Base-by-base conservation (phyloP, 345 rosid genomes). In the Bruguiera parviflora region DNA sequence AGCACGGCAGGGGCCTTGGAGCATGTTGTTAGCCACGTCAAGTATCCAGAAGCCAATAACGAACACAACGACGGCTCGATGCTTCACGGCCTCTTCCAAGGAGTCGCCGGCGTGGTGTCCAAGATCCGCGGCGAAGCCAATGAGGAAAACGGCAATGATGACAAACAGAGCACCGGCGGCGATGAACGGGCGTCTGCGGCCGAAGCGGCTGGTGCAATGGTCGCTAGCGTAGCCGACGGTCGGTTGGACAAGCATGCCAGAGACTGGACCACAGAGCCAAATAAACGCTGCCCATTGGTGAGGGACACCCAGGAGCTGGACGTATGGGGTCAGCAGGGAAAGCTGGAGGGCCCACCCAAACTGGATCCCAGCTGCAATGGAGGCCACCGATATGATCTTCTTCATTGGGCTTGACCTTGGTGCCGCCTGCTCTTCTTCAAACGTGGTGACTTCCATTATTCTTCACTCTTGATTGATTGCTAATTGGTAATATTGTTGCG, bases 341-440 rank as follows among this genome's bases (percentile, higher is more conserved):
- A 94, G 87, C 67, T 94, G 98, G 1, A 94, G 71, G 5, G 98
- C 98, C 98, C 98, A 94, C 0, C 98, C 97, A 72, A 94, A 94
- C 70, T 94, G 96, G 55, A 94, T 59, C 6, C 98, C 98, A 20
- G 95, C 92, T 0, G 95, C 98, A 2, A 94, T 83, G 2, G 98
- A 78, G 2, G 98, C 80, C 11, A 94, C 92, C 58, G 74, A 28
- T 37, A 88, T 70, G 60, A 84, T 85, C 80, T 91, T 84, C 71
- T 77, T 67, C 19, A 82, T 8, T 0, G 78, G 71, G 62, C 56
- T 43, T 2, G 76, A 28, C 1, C 21, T 8, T 20, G 37, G 33
- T 4, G 52, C 29, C 0, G 68, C 22, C 0, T 65, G 18, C 8
- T 19, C 33, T 19, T 56, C 73, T 3, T 59, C 65, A 8, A 18